Percentiles rank a stretch among this genome's conserved stretches.
Evolutionary conservation across 139 green algal genomes (phyloP).

Genomic region (Asterochloris sp.): DNA sequence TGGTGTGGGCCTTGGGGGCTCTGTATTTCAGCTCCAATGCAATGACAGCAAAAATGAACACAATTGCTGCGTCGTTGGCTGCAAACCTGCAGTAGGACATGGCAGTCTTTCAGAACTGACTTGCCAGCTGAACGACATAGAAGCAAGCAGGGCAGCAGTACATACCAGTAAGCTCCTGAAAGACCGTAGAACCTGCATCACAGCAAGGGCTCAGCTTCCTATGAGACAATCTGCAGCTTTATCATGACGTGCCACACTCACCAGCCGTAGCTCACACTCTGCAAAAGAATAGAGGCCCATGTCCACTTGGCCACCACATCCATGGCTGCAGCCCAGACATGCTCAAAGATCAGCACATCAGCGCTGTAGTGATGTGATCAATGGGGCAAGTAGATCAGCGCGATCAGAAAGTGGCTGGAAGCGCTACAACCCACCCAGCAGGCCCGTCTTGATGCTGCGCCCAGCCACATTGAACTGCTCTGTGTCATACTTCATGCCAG

Average conservation of each 20-base stretch:
- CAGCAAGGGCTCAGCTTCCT: no score
- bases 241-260: not conserved
- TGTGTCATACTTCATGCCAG: conserved; percentile 10
- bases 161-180: no score
- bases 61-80: conserved; percentile 80
- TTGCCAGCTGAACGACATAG: not conserved
- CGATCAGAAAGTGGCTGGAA: no score
- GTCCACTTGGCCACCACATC: conserved; percentile 26
- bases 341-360: no score
- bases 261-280: conserved; percentile 41
- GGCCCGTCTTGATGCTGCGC: conserved; percentile 45
- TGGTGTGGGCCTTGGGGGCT: conserved; percentile 87
- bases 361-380: no score
- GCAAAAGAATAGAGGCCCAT: conserved; percentile 62
- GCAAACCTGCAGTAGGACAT: conserved; percentile 55
- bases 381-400: no score
- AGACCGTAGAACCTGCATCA: no score
- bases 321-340: not conserved
- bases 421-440: conserved; percentile 28
- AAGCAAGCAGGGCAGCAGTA: not conserved
- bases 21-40: conserved; percentile 92
- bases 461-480: conserved; percentile 61
- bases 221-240: no score
- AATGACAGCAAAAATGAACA: conserved; percentile 90
- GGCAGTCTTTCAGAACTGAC: not conserved